phyloP scores from a whole-genome alignment of 768 basidiomycete genomes.

The Phanerodontia chrysosporium region DNA sequence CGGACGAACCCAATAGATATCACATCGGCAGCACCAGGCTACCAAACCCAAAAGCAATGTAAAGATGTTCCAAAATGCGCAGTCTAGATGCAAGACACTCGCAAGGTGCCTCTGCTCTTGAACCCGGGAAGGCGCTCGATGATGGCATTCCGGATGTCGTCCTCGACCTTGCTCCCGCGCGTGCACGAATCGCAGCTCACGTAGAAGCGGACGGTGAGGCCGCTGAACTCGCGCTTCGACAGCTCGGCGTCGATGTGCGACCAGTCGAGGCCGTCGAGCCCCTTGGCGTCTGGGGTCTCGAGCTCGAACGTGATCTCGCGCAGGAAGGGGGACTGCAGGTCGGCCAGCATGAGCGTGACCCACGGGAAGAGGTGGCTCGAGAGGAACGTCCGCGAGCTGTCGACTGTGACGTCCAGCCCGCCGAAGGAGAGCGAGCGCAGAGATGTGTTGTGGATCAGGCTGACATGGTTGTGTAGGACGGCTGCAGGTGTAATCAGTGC shows the following conservation, averaged over 20 bases:
- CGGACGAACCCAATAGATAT: neutral
- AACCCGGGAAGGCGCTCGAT: slow-evolving; percentile 16
- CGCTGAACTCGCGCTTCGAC: slow-evolving; percentile 18
- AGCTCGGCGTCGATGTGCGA: slow-evolving; percentile 23
- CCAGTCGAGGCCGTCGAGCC: slow-evolving; percentile 24
- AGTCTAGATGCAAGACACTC: slow-evolving; percentile 20
- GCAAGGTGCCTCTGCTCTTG: slow-evolving; percentile 18
- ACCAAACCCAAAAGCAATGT: neutral
- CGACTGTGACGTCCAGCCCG: slow-evolving; percentile 21
- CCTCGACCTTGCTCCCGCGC: slow-evolving; percentile 6
- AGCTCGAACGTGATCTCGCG: slow-evolving; percentile 21
- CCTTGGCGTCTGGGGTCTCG: slow-evolving; percentile 18
- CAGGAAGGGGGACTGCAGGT: slow-evolving; percentile 13
- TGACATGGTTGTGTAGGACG: slow-evolving; percentile 22
- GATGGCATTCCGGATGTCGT: slow-evolving; percentile 17
- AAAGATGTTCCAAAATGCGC: neutral
- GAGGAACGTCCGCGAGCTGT: slow-evolving; percentile 18
- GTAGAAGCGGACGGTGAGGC: slow-evolving; percentile 21
- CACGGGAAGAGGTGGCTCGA: slow-evolving; percentile 16
- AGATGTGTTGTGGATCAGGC: slow-evolving; percentile 24
- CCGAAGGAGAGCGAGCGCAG: slow-evolving; percentile 24
- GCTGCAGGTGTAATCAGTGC: slow-evolving; percentile 5
- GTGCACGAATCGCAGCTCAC: slow-evolving; percentile 17
- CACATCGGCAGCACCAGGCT: neutral
- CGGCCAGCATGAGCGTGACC: slow-evolving; percentile 13